Conservation (phyloP, 768 basidiomycete species). For the Leccinum rimulosum region DNA sequence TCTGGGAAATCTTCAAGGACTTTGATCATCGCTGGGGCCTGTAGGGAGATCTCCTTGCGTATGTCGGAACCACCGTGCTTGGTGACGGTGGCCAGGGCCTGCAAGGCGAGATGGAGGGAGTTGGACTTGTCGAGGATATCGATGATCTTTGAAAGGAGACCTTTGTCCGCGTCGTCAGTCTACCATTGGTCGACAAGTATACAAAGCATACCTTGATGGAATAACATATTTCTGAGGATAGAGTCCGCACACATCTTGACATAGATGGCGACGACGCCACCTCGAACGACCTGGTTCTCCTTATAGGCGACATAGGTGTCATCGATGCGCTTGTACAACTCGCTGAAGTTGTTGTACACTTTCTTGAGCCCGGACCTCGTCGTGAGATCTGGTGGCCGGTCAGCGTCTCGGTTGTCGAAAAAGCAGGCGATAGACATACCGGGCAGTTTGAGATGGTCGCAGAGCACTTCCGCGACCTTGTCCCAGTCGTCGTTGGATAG, state of each 20-base stretch:
- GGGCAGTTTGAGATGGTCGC: constrained; percentile 49
- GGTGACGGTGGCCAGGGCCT: too few relatives aligned
- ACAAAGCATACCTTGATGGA: constrained; percentile 40
- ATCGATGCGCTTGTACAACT: constrained; percentile 36
- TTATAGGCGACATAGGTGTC: constrained; percentile 17
- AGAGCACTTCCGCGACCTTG: constrained; percentile 43
- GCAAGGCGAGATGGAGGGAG: too few relatives aligned
- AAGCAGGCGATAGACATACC: constrained; percentile 33
- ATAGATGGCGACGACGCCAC: not conserved
- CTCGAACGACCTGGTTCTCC: not conserved
- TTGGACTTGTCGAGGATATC: too few relatives aligned
- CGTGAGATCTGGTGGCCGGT: not conserved
- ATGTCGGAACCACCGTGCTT: too few relatives aligned
- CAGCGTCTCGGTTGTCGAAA: not conserved
- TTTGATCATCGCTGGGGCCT: constrained; percentile 30
- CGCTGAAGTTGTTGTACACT: constrained; percentile 46
- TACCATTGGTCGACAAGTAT: not conserved
- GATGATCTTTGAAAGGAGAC: constrained; percentile 36
- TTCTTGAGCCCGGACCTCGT: constrained; percentile 53
- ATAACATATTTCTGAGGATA: constrained; percentile 55
- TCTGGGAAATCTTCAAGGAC: constrained; percentile 48
- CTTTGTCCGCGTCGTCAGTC: constrained; percentile 29
- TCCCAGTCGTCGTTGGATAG: constrained; percentile 42
- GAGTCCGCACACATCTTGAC: constrained; percentile 37
- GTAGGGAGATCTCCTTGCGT: too few relatives aligned